Percentiles rank a stretch among this genome's conserved stretches.
Conservation (phyloP, 306 rosid species). For the Begonia peltatifolia region DNA sequence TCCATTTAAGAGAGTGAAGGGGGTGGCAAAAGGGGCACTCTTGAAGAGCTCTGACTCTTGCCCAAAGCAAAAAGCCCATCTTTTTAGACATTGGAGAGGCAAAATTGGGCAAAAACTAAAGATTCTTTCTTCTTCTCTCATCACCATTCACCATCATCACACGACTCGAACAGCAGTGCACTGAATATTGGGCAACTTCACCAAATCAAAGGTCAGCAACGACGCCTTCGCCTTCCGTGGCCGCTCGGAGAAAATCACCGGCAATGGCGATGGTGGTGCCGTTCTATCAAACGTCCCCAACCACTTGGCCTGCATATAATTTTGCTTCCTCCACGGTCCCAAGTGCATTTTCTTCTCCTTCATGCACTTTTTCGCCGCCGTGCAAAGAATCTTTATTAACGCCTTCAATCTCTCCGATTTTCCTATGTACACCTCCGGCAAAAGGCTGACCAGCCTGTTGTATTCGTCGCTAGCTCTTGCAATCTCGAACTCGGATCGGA, state of each 20-base stretch:
- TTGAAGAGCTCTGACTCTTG: too few relatives aligned
- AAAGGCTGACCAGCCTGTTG: slow-evolving; percentile 23
- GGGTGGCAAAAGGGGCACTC: too few relatives aligned
- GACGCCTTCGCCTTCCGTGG: slow-evolving; percentile 40
- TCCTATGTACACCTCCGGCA: slow-evolving; percentile 56
- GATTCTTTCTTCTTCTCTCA: too few relatives aligned
- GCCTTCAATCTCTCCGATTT: slow-evolving; percentile 41
- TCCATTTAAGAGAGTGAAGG: too few relatives aligned
- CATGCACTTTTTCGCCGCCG: slow-evolving; percentile 61
- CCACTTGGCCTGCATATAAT: slow-evolving; percentile 83
- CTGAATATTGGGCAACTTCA: slow-evolving; percentile 18
- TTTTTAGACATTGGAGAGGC: not conserved
- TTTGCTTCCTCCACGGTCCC: slow-evolving; percentile 70
- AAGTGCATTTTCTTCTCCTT: slow-evolving; percentile 74
- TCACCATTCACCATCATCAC: slow-evolving; percentile 5
- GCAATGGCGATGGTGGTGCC: slow-evolving; percentile 14
- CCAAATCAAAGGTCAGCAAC: slow-evolving; percentile 51
- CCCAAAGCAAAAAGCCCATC: not conserved
- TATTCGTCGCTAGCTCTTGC: slow-evolving; percentile 49
- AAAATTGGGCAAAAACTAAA: not conserved
- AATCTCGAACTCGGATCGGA: slow-evolving; percentile 62
- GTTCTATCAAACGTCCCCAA: slow-evolving; percentile 30
- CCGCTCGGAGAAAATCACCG: slow-evolving; percentile 5
- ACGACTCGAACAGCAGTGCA: slow-evolving; percentile 29
- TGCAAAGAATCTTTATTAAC: slow-evolving; percentile 47